Conservation (phyloP, 208 protist species). For the Leishmania tarentolae region DNA sequence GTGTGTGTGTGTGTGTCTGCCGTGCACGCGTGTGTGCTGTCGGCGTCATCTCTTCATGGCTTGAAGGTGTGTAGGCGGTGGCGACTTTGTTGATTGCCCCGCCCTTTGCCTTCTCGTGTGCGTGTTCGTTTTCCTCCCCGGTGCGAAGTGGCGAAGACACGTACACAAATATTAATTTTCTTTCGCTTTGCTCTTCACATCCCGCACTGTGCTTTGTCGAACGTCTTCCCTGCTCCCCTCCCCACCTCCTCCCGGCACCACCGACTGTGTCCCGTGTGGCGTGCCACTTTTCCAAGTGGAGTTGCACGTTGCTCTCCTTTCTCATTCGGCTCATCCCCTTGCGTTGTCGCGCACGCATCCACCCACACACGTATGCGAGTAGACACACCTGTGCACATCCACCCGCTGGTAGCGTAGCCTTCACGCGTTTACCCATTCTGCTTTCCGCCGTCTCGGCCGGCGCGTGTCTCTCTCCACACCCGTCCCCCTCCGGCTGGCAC, state of each 20-base stretch:
- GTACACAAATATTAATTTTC: not conserved
- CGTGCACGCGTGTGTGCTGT: not conserved
- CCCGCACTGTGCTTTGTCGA: not conserved
- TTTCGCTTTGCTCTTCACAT: not conserved
- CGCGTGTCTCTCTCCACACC: not conserved
- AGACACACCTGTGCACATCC: no score
- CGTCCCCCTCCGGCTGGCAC: no score
- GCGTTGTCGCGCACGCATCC: not conserved
- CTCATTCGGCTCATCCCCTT: not conserved
- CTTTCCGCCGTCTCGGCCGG: not conserved
- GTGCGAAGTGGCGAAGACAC: not conserved
- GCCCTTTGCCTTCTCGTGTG: not conserved
- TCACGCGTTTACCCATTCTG: not conserved
- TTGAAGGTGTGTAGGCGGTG: not conserved
- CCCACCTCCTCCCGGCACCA: not conserved
- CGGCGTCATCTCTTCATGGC: slow-evolving; percentile 1
- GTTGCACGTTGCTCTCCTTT: not conserved
- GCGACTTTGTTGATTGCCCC: not conserved
- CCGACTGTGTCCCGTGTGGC: not conserved
- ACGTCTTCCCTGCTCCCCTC: not conserved
- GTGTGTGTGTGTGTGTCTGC: not conserved
- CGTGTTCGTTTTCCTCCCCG: not conserved
- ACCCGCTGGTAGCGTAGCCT: no score
- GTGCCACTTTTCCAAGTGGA: not conserved
- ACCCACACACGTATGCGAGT: not conserved